Conservation (phyloP, 2,329 filamentous ascomycete genomes). For the Neodidymelliopsis sp. region DNA sequence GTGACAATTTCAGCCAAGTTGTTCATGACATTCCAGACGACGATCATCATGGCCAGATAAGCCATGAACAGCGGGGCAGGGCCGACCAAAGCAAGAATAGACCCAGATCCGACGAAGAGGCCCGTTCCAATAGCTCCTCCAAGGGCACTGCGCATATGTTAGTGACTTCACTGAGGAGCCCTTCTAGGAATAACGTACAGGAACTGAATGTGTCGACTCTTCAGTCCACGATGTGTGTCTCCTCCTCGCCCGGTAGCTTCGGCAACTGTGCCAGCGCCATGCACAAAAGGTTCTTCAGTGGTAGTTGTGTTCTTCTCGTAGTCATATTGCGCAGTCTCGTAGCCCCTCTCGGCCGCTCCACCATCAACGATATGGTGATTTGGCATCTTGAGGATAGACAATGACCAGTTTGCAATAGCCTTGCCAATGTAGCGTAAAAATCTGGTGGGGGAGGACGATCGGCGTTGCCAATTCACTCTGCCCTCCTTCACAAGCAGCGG, state of each 20-base stretch:
- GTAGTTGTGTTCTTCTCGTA: conserved; percentile 24
- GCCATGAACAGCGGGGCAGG: conserved; percentile 49
- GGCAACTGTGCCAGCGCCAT: conserved; percentile 38
- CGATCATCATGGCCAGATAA: conserved; percentile 48
- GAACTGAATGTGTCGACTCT: conserved; percentile 50
- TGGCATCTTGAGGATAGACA: conserved; percentile 22
- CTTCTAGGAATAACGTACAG: conserved; percentile 25
- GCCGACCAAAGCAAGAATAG: conserved; percentile 42
- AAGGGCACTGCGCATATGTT: conserved; percentile 59
- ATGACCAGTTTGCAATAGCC: conserved; percentile 1
- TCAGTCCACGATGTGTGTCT: conserved; percentile 46
- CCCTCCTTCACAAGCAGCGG: conserved; percentile 6
- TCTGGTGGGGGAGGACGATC: not conserved
- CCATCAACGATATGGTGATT: conserved; percentile 31
- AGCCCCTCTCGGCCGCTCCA: conserved; percentile 37
- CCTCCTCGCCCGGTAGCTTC: conserved; percentile 40
- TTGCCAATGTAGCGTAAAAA: not conserved
- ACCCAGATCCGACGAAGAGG: conserved; percentile 47
- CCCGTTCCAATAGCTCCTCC: conserved; percentile 62
- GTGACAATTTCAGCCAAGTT: conserved; percentile 52
- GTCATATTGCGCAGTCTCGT: conserved; percentile 22
- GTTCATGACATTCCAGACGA: conserved; percentile 52
- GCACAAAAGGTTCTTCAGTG: conserved; percentile 35
- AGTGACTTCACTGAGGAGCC: not conserved
- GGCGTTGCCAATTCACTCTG: conserved; percentile 6